phyloP scores from a whole-genome alignment of 345 rosid genomes.

The Gossypium rotundifolium region DNA sequence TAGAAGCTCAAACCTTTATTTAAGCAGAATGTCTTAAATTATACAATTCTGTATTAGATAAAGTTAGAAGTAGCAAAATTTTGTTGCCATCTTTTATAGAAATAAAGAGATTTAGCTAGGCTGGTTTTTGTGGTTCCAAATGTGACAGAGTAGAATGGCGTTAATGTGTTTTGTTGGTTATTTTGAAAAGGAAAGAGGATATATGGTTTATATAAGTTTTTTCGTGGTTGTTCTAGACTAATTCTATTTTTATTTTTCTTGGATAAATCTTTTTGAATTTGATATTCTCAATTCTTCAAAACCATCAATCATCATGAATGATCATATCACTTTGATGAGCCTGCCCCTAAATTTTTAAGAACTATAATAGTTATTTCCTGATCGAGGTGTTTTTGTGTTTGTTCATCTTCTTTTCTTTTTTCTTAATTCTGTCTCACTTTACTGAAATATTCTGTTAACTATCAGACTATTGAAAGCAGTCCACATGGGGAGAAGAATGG shows the following conservation, averaged over 20 bases:
- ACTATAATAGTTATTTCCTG: background rate
- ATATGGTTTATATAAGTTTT: background rate
- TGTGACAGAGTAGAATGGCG: background rate
- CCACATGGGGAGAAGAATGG: conserved; percentile 39
- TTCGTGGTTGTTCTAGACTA: background rate
- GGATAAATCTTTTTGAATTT: background rate
- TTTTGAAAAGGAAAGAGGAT: background rate
- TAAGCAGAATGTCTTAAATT: background rate
- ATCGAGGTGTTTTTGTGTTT: background rate
- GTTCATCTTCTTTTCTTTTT: background rate
- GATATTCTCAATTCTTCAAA: background rate
- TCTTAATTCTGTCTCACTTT: conserved; percentile 8
- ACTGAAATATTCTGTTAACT: conserved; percentile 9
- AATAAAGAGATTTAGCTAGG: background rate
- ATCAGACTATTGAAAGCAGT: conserved; percentile 67
- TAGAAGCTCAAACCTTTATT: background rate
- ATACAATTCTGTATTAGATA: background rate
- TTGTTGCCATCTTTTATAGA: background rate
- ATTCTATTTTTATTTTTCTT: background rate
- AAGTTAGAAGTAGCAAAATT: background rate
- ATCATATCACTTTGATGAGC: background rate
- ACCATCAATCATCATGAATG: background rate
- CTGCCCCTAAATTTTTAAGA: background rate
- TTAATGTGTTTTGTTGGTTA: background rate
- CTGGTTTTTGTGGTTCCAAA: background rate